Evolutionary conservation across 2,329 filamentous ascomycete species (phyloP).

Genomic region (Fusarium kyushuense): DNA sequence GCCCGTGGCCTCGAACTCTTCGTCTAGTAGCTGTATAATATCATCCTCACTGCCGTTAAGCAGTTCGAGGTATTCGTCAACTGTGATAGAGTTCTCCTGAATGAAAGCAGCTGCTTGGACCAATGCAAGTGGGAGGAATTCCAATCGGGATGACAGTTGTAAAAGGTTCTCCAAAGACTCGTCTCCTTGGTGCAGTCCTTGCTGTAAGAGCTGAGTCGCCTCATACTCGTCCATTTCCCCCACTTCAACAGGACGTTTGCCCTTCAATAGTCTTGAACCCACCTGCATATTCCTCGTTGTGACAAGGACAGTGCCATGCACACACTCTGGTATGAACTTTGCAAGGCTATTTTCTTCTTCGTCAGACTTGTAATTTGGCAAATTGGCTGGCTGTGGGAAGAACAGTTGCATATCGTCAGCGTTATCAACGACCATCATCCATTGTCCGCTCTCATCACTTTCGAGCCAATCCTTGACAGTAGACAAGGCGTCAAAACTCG

Average conservation of each 20-base stretch:
- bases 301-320: slow-evolving; percentile 49
- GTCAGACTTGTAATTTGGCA: accelerated
- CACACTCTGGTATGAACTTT: slow-evolving; percentile 47
- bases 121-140: slow-evolving; percentile 52
- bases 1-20: slow-evolving; percentile 50
- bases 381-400: background rate
- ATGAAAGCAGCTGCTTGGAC: slow-evolving; percentile 54
- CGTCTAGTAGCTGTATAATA: slow-evolving; percentile 43
- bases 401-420: slow-evolving; percentile 41
- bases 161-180: background rate
- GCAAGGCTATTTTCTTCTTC: accelerated
- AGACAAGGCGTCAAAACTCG: slow-evolving; percentile 38
- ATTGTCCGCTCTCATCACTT: background rate
- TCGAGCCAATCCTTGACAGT: slow-evolving; percentile 51
- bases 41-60: slow-evolving; percentile 30
- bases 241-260: slow-evolving; percentile 44
- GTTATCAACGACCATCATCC: slow-evolving; percentile 42
- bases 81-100: slow-evolving; percentile 43
- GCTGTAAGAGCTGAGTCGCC: slow-evolving; percentile 42
- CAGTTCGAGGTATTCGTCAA: slow-evolving; percentile 48
- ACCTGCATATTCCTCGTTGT: slow-evolving; percentile 53
- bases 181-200: slow-evolving; percentile 20
- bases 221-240: slow-evolving; percentile 48
- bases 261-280: slow-evolving; percentile 42
- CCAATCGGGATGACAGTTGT: slow-evolving; percentile 44